Evolutionary conservation across 441 rosid species (phyloP).

Genomic region (Eugenia klotzschiana): DNA sequence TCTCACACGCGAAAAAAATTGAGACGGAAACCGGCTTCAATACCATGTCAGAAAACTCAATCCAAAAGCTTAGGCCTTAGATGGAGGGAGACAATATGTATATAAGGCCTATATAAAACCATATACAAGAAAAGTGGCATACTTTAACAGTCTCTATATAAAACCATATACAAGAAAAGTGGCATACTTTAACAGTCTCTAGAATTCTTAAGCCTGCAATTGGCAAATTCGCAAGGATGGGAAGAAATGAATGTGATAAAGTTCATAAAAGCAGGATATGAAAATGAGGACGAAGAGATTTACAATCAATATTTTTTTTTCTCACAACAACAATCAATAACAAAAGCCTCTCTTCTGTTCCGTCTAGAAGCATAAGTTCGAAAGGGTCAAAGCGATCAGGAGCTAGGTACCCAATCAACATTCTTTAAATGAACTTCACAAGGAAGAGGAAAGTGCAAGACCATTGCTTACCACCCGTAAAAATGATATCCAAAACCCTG

Average conservation of each 20-base stretch:
- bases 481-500: constrained; percentile 94
- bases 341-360: neutral
- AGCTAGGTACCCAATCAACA: neutral
- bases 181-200: neutral
- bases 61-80: neutral
- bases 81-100: neutral
- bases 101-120: neutral
- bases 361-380: neutral
- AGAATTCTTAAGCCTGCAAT: neutral
- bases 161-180: neutral
- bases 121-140: neutral
- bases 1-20: neutral
- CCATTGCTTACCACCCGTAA: constrained; percentile 57
- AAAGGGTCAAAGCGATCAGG: neutral
- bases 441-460: neutral
- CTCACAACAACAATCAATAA: neutral
- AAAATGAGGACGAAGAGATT: neutral
- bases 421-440: neutral
- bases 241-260: neutral
- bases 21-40: neutral
- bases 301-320: neutral
- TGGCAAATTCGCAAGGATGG: neutral
- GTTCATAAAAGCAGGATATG: neutral
- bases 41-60: neutral
- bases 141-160: neutral